A percentile compares a stretch with the other conserved stretches of the same genome.
Evolutionary conservation across 306 rosid species (phyloP).

Genomic region (Fragaria vesca): DNA sequence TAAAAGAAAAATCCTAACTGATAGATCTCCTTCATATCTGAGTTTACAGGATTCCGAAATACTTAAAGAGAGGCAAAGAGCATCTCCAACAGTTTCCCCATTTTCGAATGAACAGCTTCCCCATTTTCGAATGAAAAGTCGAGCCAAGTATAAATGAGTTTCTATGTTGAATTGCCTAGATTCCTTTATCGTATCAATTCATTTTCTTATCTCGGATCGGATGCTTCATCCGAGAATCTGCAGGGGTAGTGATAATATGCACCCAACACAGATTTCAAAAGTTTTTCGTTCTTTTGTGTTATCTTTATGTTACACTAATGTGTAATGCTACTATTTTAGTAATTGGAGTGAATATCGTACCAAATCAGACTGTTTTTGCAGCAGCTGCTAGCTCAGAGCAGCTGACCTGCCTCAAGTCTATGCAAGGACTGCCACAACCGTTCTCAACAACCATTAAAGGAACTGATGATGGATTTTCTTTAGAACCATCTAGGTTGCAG

Average conservation of each 20-base stretch:
- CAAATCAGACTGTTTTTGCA: slow-evolving; percentile 86
- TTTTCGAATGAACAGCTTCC: too few relatives aligned
- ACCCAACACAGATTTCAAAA: neutral
- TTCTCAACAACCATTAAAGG: slow-evolving; percentile 95
- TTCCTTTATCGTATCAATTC: neutral
- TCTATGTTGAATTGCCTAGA: neutral
- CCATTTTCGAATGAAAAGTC: too few relatives aligned
- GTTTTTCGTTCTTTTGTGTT: too few relatives aligned
- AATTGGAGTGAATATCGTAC: slow-evolving; percentile 43
- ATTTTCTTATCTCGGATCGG: neutral
- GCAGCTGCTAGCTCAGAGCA: slow-evolving; percentile 85
- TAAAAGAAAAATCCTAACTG: too few relatives aligned
- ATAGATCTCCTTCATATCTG: too few relatives aligned
- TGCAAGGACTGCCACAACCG: slow-evolving; percentile 97
- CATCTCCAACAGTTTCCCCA: too few relatives aligned
- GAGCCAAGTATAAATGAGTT: neutral
- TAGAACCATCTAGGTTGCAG: slow-evolving; percentile 48
- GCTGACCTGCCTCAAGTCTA: slow-evolving; percentile 98
- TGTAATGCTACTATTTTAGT: neutral
- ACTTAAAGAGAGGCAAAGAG: too few relatives aligned
- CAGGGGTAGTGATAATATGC: slow-evolving; percentile 1
- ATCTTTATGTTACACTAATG: neutral
- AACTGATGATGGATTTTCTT: slow-evolving; percentile 50
- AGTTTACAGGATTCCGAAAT: too few relatives aligned
- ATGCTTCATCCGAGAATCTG: slow-evolving; percentile 42